Evolutionary conservation across 768 basidiomycete species (phyloP).

Genomic region (Pleurotus ostreatus): DNA sequence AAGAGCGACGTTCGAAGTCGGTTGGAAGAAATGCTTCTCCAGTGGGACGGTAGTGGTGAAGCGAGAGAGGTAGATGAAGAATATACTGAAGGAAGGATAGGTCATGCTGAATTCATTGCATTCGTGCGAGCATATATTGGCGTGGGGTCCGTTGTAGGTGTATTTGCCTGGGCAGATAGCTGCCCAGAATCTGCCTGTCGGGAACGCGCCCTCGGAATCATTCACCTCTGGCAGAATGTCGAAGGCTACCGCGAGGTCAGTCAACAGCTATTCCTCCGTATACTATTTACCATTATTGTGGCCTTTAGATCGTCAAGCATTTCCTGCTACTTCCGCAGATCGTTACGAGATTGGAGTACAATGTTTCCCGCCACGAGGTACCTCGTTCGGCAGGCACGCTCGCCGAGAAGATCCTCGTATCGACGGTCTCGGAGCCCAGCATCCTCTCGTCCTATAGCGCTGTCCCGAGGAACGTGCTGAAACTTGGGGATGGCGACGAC

Average conservation of each 20-base stretch:
- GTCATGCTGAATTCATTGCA: constrained; percentile 57
- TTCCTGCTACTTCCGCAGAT: constrained; percentile 69
- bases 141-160: constrained; percentile 60
- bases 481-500: neutral
- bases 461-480: neutral
- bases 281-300: neutral
- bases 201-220: constrained; percentile 56
- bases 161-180: constrained; percentile 80
- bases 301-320: constrained; percentile 65
- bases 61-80: neutral
- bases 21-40: neutral
- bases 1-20: neutral
- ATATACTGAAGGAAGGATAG: constrained; percentile 6
- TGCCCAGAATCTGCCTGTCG: constrained; percentile 61
- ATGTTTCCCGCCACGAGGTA: constrained; percentile 56
- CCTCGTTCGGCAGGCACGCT: constrained; percentile 63
- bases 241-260: constrained; percentile 73
- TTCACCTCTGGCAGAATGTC: constrained; percentile 62
- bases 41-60: neutral
- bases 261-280: neutral
- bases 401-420: constrained; percentile 62
- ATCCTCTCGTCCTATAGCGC: neutral
- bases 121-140: constrained; percentile 69
- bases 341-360: constrained; percentile 68
- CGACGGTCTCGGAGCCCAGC: neutral